These are phyloP conservation scores for Kluyveromyces marxianus DNA, from an alignment of 1,139 yeast species.

Conservation along the genomic window DNA sequence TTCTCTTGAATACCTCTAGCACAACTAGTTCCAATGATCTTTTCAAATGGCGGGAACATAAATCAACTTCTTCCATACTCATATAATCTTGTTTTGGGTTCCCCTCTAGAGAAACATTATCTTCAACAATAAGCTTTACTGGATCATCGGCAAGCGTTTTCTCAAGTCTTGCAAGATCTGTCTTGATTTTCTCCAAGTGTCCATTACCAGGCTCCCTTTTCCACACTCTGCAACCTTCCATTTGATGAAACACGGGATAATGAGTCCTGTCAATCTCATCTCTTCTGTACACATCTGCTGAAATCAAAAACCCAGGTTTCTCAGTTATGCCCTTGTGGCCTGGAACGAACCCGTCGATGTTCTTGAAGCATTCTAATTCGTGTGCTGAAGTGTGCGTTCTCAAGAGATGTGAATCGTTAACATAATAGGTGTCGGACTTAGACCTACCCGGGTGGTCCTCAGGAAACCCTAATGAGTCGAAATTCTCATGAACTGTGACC, in stretches of 20 bases:
- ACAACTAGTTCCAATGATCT: conserved; percentile 78
- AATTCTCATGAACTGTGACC: conserved; percentile 75
- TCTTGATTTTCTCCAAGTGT: conserved; percentile 23
- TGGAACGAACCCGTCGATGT: conserved; percentile 12
- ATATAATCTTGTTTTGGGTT: conserved; percentile 81
- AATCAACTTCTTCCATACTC: conserved; percentile 58
- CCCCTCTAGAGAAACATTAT: conserved; percentile 43
- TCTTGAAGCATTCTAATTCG: conserved; percentile 70
- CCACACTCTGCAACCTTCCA: conserved; percentile 96
- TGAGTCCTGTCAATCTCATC: conserved; percentile 95
- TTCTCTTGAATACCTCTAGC: conserved; percentile 69
- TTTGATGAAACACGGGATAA: conserved; percentile 94
- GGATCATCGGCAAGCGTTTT: conserved; percentile 45
- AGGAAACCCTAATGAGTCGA: conserved; percentile 89
- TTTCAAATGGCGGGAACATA: conserved; percentile 72
- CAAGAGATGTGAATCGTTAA: conserved; percentile 62
- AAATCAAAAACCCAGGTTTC: conserved; percentile 84
- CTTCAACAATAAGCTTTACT: conserved; percentile 54
- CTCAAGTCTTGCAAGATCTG: conserved; percentile 32
- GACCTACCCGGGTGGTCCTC: conserved; percentile 90
- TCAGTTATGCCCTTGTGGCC: conserved; percentile 28
- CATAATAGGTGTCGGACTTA: conserved; percentile 84
- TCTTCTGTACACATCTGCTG: conserved; percentile 93
- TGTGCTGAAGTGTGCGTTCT: conserved; percentile 98
- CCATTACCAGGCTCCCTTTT: conserved; percentile 33